These are phyloP conservation scores for Cunninghamia lanceolata DNA, from an alignment of 75 land plant genomes.

Conservation along the genomic window DNA sequence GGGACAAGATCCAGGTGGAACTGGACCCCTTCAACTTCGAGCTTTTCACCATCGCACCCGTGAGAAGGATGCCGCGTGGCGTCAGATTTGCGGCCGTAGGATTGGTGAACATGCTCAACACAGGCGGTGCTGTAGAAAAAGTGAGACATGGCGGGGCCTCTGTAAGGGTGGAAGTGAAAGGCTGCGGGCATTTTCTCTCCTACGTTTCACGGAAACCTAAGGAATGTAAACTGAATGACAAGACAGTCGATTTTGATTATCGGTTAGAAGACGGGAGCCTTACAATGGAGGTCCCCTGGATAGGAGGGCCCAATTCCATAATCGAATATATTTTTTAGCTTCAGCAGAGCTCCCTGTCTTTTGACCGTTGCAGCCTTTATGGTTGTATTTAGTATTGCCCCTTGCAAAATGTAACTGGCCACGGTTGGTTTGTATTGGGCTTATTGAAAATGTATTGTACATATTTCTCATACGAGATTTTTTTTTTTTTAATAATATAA, in stretches of 20 bases:
- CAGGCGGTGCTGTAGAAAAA: conserved; percentile 43
- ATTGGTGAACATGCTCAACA: conserved; percentile 51
- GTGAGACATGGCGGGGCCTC: background rate
- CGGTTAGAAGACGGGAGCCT: background rate
- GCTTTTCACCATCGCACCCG: conserved; percentile 62
- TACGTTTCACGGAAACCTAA: conserved; percentile 35
- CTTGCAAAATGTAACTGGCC: no score
- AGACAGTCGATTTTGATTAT: conserved; percentile 23
- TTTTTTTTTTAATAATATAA: no score
- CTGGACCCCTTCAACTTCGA: conserved; percentile 67
- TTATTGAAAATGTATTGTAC: no score
- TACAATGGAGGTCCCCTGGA: conserved; percentile 2
- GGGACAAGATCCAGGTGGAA: conserved; percentile 25
- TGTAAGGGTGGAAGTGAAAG: conserved; percentile 32
- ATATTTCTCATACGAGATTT: no score
- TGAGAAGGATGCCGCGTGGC: conserved; percentile 7
- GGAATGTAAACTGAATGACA: conserved; percentile 23
- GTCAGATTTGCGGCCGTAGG: conserved; percentile 69
- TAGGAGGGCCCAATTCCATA: background rate
- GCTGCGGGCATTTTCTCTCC: conserved; percentile 31
- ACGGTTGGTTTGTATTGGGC: no score
- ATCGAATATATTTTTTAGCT: background rate
- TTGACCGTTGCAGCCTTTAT: no score
- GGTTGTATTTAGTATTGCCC: no score
- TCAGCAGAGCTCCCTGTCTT: no score